Percentiles rank a stretch among this genome's conserved stretches.
phyloP scores from a whole-genome alignment of 2,329 filamentous ascomycete genomes.

The Microsporum canis region DNA sequence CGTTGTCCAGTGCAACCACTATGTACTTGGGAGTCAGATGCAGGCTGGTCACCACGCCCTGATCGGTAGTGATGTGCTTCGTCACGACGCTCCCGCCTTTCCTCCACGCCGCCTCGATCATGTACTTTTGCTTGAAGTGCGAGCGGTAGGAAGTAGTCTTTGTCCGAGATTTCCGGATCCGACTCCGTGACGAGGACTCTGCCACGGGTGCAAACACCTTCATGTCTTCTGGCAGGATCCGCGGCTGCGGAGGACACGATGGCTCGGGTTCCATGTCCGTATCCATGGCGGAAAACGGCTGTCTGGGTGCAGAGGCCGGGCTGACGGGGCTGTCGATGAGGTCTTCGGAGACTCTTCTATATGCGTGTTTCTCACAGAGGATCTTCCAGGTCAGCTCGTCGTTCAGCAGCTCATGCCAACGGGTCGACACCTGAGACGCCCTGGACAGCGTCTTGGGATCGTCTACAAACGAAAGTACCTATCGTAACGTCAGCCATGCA shows the following conservation, averaged over 20 bases:
- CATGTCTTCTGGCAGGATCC: neutral
- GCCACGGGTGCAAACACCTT: neutral
- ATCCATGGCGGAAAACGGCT: neutral
- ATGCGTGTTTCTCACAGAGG: slow-evolving; percentile 90
- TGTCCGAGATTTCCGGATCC: slow-evolving; percentile 37
- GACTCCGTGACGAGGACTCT: neutral
- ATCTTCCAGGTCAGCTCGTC: slow-evolving; percentile 99
- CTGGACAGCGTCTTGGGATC: slow-evolving; percentile 88
- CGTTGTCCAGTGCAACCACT: slow-evolving; percentile 92
- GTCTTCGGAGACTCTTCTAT: slow-evolving; percentile 47
- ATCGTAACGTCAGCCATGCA: slow-evolving; percentile 5
- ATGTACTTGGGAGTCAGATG: slow-evolving; percentile 95
- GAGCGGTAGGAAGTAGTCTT: slow-evolving; percentile 80
- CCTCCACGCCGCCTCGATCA: slow-evolving; percentile 94
- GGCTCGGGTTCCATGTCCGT: neutral
- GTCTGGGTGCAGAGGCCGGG: slow-evolving; percentile 35
- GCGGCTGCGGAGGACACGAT: neutral
- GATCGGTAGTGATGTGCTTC: slow-evolving; percentile 87
- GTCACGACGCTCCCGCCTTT: slow-evolving; percentile 76
- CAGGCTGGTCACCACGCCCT: slow-evolving; percentile 89
- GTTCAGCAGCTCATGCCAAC: slow-evolving; percentile 85
- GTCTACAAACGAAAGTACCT: slow-evolving; percentile 95
- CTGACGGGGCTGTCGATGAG: slow-evolving; percentile 30
- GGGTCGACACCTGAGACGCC: slow-evolving; percentile 87
- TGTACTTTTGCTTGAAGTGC: slow-evolving; percentile 94